phyloP scores from a whole-genome alignment of 225 moss, liverwort and hornwort genomes.

The Marchantia polymorpha region DNA sequence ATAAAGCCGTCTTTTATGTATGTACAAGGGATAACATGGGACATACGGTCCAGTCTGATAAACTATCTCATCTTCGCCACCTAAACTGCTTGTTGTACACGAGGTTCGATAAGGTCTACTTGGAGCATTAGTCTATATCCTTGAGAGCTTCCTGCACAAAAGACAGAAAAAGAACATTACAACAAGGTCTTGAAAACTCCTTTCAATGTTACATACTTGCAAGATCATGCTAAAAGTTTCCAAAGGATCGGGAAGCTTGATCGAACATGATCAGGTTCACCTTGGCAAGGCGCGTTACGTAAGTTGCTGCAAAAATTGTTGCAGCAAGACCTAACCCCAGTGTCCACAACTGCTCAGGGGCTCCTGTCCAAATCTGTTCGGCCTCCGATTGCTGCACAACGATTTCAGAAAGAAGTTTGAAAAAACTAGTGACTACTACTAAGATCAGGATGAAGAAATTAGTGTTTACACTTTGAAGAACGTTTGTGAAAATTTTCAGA shows the following conservation, averaged over 20 bases:
- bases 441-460: background rate
- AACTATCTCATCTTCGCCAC: conserved; percentile 2
- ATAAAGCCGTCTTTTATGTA: conserved; percentile 13
- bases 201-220: background rate
- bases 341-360: conserved; percentile 82
- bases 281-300: conserved; percentile 84
- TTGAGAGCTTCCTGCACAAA: conserved; percentile 80
- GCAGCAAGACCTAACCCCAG: conserved; percentile 75
- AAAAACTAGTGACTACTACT: background rate
- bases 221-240: background rate
- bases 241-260: background rate
- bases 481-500: too few species aligned
- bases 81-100: conserved; percentile 9
- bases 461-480: too few species aligned
- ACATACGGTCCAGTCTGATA: background rate
- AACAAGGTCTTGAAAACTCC: too few species aligned
- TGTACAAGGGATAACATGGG: conserved; percentile 18
- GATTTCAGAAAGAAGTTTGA: background rate
- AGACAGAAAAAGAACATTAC: background rate
- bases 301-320: conserved; percentile 82
- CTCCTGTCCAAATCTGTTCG: conserved; percentile 54
- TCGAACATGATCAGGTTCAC: conserved; percentile 7
- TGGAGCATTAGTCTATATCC: conserved; percentile 47
- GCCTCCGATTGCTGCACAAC: conserved; percentile 63
- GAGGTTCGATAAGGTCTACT: background rate